Base-by-base conservation (phyloP, 2,329 filamentous ascomycete species). In the Pseudocercospora crystallina region DNA sequence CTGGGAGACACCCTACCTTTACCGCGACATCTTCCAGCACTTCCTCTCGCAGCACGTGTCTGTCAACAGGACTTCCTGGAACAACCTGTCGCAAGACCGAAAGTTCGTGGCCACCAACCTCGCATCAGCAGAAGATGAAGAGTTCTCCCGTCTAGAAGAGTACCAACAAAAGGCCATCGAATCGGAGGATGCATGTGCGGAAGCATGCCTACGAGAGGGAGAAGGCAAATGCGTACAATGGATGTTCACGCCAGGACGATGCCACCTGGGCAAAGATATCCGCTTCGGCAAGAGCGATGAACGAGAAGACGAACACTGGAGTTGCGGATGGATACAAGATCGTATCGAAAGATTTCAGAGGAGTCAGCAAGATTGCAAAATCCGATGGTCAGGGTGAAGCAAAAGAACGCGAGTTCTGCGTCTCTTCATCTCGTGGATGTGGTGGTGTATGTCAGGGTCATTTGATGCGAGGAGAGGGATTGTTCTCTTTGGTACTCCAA, bases 231-330 rank as follows among this genome's bases (percentile, higher is more conserved):
- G 67, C 35, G 51, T 68, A n/a, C 66, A 69, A 53, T 70, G 65
- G 65, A 68, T 67, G 66, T 67, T 56, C 38, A 55, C 57, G 42
- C 61, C 65, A 4, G 67, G 65, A 3, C 53, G 65, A 15, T 70
- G 67, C 51, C 58, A 67, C 39, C 40, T 70, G 46, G 67, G 64
- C 7, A 51, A 60, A 29, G 62, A 65, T 8, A 54, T 69, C 2
- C 53, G 65, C 2, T 61, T 69, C 15, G 67, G 67, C n/a, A 59
- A 58, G 29, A 62, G 57, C 17, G 66, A 70, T 44, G 65, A 66
- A 49, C 44, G 53, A 15, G 59, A 62, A 36, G 49, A 44, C 5
- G 55, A 62, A 33, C 58, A 62, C 35, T 68, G 66, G 66, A 61
- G 49, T 11, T 62, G 61, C 43, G 67, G 67, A 3, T 70, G 67